These are phyloP conservation scores for Cicer bijugum DNA, from an alignment of 306 rosid species.

Conservation along the genomic window DNA sequence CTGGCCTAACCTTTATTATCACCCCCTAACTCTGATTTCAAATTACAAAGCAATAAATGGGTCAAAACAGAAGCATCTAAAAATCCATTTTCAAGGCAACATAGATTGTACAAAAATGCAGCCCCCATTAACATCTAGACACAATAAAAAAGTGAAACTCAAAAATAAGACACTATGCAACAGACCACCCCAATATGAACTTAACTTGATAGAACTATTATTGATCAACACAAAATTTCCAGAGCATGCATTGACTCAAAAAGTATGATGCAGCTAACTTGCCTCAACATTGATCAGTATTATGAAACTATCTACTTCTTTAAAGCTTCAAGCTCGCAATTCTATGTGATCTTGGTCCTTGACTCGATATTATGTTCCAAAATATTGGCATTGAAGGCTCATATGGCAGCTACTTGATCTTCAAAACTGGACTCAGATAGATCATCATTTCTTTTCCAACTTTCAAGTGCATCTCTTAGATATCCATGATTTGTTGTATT, in stretches of 20 bases:
- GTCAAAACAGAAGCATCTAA: background rate
- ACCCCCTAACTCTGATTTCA: background rate
- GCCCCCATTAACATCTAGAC: background rate
- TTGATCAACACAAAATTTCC: constrained; percentile 10
- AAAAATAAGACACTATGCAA: background rate
- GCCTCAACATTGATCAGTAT: constrained; percentile 8
- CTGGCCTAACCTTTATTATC: too few species aligned
- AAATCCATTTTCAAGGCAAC: background rate
- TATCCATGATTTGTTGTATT: background rate
- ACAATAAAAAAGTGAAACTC: constrained; percentile 16
- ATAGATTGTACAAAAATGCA: constrained; percentile 1
- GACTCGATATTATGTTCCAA: background rate
- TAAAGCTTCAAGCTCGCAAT: constrained; percentile 18
- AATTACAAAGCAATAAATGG: constrained; percentile 8
- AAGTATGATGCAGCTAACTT: background rate
- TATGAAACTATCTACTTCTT: constrained; percentile 20
- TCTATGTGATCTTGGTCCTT: background rate
- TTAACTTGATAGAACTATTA: background rate
- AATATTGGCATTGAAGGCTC: constrained; percentile 7
- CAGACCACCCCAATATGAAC: constrained; percentile 21
- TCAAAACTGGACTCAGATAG: constrained; percentile 29
- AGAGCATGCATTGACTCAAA: background rate
- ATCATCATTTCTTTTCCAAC: constrained; percentile 27
- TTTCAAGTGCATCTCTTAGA: constrained; percentile 17
- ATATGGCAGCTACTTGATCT: constrained; percentile 1